Evolutionary conservation across 1,284 basidiomycete genomes (phyloP).

Genomic region (Coniophora puteana): DNA sequence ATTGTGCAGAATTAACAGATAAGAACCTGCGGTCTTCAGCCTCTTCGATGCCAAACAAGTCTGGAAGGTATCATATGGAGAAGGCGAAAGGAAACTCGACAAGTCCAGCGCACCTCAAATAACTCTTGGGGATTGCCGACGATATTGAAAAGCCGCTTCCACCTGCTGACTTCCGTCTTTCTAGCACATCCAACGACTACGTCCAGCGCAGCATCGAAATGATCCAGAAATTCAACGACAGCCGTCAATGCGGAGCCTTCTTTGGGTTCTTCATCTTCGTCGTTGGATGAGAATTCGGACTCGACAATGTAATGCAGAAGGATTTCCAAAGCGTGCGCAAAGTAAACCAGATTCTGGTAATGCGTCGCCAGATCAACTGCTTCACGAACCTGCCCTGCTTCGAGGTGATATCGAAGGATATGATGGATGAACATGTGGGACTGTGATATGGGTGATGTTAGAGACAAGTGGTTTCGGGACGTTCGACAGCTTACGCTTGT

Average conservation of each 20-base stretch:
- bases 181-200: slow-evolving; percentile 96
- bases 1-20: slow-evolving; percentile 91
- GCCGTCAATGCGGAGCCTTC: slow-evolving; percentile 46
- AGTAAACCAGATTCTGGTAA: slow-evolving; percentile 89
- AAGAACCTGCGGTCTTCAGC: slow-evolving; percentile 89
- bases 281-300: slow-evolving; percentile 59
- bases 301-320: slow-evolving; percentile 93
- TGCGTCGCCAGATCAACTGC: slow-evolving; percentile 86
- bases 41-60: slow-evolving; percentile 73
- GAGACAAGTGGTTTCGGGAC: not conserved
- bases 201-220: slow-evolving; percentile 87
- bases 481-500: slow-evolving; percentile 66
- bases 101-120: slow-evolving; percentile 67
- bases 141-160: slow-evolving; percentile 85
- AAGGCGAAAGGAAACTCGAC: slow-evolving; percentile 4
- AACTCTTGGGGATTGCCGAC: slow-evolving; percentile 88
- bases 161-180: slow-evolving; percentile 93
- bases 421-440: slow-evolving; percentile 96
- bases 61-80: slow-evolving; percentile 46
- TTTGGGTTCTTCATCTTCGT: slow-evolving; percentile 24
- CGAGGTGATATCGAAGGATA: slow-evolving; percentile 83
- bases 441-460: slow-evolving; percentile 31
- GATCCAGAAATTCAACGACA: slow-evolving; percentile 89
- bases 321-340: slow-evolving; percentile 92
- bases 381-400: slow-evolving; percentile 64